Evolutionary conservation across 495 filamentous ascomycete species (phyloP).

Genomic region (Umbilicaria muhlenbergii): DNA sequence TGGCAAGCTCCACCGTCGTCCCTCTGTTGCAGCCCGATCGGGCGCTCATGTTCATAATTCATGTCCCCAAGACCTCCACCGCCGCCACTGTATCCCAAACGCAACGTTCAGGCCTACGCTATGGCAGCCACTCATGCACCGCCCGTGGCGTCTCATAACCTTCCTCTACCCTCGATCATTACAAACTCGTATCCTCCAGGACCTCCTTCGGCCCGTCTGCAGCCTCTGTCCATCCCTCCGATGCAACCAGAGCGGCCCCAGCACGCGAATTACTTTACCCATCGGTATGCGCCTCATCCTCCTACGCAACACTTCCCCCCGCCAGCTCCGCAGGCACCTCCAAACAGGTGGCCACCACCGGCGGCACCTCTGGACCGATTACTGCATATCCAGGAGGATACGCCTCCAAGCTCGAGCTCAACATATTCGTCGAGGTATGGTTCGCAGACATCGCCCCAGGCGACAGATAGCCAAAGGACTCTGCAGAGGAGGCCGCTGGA

Average conservation of each 20-base stretch:
- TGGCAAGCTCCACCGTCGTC: too few species aligned
- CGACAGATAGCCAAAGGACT: background rate
- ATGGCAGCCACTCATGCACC: slow-evolving; percentile 3
- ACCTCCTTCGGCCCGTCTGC: slow-evolving; percentile 3
- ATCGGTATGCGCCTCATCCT: background rate
- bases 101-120: slow-evolving; percentile 1
- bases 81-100: slow-evolving; percentile 1
- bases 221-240: slow-evolving; percentile 5
- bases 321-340: background rate
- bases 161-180: slow-evolving; percentile 2
- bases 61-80: slow-evolving; percentile 5
- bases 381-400: background rate
- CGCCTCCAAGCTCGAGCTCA: background rate
- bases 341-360: background rate
- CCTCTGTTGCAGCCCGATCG: too few species aligned
- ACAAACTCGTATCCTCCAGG: background rate
- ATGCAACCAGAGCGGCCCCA: slow-evolving; percentile 5
- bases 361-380: background rate
- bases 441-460: background rate
- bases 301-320: slow-evolving; percentile 2
- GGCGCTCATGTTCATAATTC: background rate
- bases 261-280: slow-evolving; percentile 3
- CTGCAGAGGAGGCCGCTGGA: background rate
- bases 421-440: background rate
- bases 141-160: slow-evolving; percentile 1